These are phyloP conservation scores for Aureobasidium sp. DNA, from an alignment of 2,329 filamentous ascomycete genomes.

Conservation along the genomic window DNA sequence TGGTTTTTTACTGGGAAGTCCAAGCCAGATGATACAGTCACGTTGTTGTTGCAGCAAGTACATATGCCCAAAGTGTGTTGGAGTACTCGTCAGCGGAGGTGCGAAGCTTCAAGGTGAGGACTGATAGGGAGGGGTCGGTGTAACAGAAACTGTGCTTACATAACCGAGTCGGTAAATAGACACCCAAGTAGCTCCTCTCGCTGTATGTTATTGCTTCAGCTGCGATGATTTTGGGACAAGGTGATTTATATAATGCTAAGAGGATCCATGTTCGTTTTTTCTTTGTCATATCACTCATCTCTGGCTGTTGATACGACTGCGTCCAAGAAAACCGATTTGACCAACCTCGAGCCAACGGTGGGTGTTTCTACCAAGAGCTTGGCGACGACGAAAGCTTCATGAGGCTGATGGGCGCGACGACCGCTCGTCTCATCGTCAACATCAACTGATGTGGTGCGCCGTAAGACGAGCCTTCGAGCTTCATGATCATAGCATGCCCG, in stretches of 20 bases:
- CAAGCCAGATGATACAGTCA: too few relatives aligned
- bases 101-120: neutral
- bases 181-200: neutral
- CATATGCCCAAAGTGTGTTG: neutral
- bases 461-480: neutral
- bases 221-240: neutral
- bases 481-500: neutral
- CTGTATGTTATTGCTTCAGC: neutral
- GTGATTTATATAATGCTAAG: neutral
- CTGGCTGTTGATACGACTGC: too few relatives aligned
- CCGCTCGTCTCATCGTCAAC: neutral
- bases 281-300: neutral
- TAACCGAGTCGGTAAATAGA: neutral
- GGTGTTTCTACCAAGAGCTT: neutral
- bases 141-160: neutral
- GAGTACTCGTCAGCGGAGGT: neutral
- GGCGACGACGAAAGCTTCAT: neutral
- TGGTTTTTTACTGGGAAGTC: too few relatives aligned
- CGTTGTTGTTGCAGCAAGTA: neutral
- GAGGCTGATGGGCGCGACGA: neutral
- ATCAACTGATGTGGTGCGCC: constrained; percentile 4
- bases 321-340: neutral
- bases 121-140: neutral
- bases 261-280: neutral
- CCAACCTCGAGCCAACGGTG: neutral